These are phyloP conservation scores for Acacia melanoxylon DNA, from an alignment of 306 rosid genomes.

Conservation along the genomic window DNA sequence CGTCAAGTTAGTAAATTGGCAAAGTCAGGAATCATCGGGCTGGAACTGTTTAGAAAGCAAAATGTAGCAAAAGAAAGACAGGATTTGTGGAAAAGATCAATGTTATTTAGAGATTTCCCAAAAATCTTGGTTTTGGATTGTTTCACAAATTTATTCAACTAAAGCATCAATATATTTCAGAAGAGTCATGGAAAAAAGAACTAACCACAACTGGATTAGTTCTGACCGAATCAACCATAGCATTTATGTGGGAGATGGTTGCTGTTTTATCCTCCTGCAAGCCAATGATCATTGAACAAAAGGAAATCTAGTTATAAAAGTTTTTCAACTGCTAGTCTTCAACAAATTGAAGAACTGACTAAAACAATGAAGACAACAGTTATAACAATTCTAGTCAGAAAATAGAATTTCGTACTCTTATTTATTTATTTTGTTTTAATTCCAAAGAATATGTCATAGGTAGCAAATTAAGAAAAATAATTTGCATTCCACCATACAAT, in stretches of 20 bases:
- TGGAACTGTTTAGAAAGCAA: conserved; percentile 21
- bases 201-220: conserved; percentile 74
- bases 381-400: conserved; percentile 4
- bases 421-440: conserved; percentile 2
- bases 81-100: conserved; percentile 1
- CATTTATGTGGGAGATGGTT: conserved; percentile 57
- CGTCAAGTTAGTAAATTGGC: conserved; percentile 9
- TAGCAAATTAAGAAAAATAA: conserved; percentile 13
- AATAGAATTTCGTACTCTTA: conserved; percentile 4
- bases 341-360: conserved; percentile 9
- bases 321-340: conserved; percentile 21
- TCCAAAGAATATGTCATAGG: not conserved
- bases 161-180: conserved; percentile 14
- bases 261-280: conserved; percentile 75
- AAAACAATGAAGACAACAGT: not conserved
- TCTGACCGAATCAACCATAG: conserved; percentile 53
- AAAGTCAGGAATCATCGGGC: conserved; percentile 5
- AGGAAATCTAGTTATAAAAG: not conserved
- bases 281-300: conserved; percentile 28
- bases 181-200: conserved; percentile 29
- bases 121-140: not conserved
- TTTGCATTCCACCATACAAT: not conserved
- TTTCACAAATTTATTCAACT: conserved; percentile 10
- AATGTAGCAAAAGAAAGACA: conserved; percentile 10
- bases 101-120: conserved; percentile 8